These are phyloP conservation scores for Penicillium atrosanguineum DNA, from an alignment of 495 filamentous ascomycete species.

Conservation along the genomic window DNA sequence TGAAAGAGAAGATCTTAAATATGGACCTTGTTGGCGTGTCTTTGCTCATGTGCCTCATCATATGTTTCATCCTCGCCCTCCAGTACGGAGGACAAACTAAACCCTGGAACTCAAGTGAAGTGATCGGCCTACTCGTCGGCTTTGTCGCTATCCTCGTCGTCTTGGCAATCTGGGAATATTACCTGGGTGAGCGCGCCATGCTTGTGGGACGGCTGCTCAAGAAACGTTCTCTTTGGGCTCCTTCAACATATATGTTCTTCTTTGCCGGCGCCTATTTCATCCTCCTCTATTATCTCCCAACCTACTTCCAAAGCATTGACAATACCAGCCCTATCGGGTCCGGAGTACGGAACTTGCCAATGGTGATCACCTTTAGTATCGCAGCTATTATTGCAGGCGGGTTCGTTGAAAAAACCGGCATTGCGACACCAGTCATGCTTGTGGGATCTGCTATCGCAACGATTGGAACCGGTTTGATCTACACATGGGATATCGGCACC, in stretches of 20 bases:
- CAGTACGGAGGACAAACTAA: conserved; percentile 36
- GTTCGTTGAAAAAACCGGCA: no score
- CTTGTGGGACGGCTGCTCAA: not conserved
- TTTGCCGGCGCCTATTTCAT: not conserved
- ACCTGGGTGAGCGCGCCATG: not conserved
- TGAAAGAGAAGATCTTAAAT: conserved; percentile 27
- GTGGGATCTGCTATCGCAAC: not conserved
- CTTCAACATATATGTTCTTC: no score
- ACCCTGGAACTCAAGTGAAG: conserved; percentile 25
- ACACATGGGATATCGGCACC: not conserved
- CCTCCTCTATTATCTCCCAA: conserved; percentile 48
- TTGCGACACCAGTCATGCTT: no score
- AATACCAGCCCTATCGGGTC: conserved; percentile 31
- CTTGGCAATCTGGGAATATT: not conserved
- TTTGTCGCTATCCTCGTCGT: not conserved
- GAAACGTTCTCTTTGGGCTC: no score
- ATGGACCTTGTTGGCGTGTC: conserved; percentile 31
- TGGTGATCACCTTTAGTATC: no score
- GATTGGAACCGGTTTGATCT: conserved; percentile 1
- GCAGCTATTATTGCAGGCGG: no score
- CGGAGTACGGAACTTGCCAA: conserved; percentile 27
- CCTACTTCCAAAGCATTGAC: conserved; percentile 45
- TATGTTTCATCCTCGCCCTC: conserved; percentile 37
- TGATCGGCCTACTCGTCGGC: conserved; percentile 27
- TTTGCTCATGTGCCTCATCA: conserved; percentile 23